A percentile compares a stretch with the other conserved stretches of the same genome.
Evolutionary conservation across 352 stramenopile genomes (phyloP).

Genomic region (Phytophthora ramorum): DNA sequence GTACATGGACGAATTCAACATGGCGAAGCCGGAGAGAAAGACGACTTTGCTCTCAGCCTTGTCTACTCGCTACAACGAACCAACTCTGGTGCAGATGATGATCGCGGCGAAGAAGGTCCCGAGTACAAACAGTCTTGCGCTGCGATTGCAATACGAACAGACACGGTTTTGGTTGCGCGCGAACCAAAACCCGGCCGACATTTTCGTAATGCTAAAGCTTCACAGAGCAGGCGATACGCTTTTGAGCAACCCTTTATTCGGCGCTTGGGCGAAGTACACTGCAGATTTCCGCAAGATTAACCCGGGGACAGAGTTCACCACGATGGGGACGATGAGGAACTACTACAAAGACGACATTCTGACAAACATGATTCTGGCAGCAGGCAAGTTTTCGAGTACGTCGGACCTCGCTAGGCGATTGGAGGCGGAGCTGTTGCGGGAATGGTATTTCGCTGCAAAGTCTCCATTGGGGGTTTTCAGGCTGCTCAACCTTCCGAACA

Average conservation of each 20-base stretch:
- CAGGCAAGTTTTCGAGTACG: slow-evolving; percentile 6
- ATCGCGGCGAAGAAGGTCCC: slow-evolving; percentile 2
- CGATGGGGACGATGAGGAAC: slow-evolving; percentile 7
- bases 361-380: slow-evolving; percentile 9
- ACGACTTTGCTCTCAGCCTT: slow-evolving; percentile 9
- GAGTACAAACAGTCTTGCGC: not conserved
- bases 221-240: not conserved
- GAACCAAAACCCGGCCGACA: not conserved
- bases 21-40: slow-evolving; percentile 1
- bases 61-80: slow-evolving; percentile 2
- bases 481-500: slow-evolving; percentile 6
- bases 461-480: slow-evolving; percentile 7
- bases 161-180: not conserved
- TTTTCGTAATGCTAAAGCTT: slow-evolving; percentile 13
- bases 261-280: slow-evolving; percentile 13
- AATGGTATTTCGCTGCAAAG: slow-evolving; percentile 6
- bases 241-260: slow-evolving; percentile 7
- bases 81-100: slow-evolving; percentile 9
- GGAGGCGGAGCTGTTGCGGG: slow-evolving; percentile 10
- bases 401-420: not conserved
- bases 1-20: slow-evolving; percentile 14
- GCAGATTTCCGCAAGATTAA: slow-evolving; percentile 20
- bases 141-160: slow-evolving; percentile 9
- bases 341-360: slow-evolving; percentile 7
- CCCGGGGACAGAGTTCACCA: slow-evolving; percentile 6